phyloP scores from a whole-genome alignment of 2,329 filamentous ascomycete species.

The Zasmidium cellare region DNA sequence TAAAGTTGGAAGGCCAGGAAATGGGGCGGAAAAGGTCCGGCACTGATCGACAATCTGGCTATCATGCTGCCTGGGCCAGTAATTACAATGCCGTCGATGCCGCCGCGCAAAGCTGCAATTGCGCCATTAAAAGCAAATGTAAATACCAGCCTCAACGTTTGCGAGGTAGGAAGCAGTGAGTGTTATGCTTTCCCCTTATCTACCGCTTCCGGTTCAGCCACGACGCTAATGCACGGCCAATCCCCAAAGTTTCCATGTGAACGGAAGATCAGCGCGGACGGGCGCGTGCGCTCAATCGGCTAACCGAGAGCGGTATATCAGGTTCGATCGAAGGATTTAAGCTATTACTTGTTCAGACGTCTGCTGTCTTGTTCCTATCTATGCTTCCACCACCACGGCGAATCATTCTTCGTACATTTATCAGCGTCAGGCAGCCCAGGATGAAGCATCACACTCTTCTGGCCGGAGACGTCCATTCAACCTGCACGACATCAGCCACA shows the following conservation, averaged over 20 bases:
- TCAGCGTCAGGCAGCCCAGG: not conserved
- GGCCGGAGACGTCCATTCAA: not conserved
- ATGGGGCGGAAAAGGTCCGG: not conserved
- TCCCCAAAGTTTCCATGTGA: not conserved
- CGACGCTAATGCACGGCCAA: not conserved
- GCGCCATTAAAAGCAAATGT: not conserved
- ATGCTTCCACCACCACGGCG: not conserved
- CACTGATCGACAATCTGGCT: not conserved
- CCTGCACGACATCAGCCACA: not conserved
- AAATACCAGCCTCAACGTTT: not conserved
- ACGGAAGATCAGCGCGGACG: not conserved
- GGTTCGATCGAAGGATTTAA: not conserved
- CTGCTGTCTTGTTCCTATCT: not conserved
- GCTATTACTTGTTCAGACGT: not conserved
- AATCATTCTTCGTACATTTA: slow-evolving; percentile 1
- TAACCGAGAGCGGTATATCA: not conserved
- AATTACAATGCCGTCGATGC: not conserved
- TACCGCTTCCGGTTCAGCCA: not conserved
- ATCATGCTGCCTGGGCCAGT: not conserved
- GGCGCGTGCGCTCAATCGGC: not conserved
- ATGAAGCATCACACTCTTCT: not conserved
- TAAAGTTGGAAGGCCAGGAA: no score
- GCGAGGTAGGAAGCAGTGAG: no score
- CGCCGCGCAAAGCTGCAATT: not conserved
- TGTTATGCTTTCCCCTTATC: not conserved